phyloP scores from a whole-genome alignment of 345 rosid genomes.

The Linum tenue region DNA sequence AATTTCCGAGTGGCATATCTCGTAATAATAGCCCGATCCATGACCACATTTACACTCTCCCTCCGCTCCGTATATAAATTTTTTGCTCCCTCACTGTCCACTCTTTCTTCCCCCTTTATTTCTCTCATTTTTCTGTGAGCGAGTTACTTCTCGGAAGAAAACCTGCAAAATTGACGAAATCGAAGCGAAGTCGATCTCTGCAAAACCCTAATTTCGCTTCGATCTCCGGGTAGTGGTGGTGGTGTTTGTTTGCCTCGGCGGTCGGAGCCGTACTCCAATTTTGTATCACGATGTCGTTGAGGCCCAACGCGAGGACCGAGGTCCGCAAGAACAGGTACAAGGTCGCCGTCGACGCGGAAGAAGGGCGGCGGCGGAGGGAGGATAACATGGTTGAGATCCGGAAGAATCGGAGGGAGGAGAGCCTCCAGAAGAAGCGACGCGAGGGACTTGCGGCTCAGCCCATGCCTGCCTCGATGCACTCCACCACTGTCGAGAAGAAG shows the following conservation, averaged over 20 bases:
- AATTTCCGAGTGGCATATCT: background rate
- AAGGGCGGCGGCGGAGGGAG: constrained; percentile 26
- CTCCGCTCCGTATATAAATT: background rate
- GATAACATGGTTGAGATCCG: constrained; percentile 26
- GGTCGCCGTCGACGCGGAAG: constrained; percentile 25
- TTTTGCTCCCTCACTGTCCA: background rate
- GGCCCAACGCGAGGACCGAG: constrained; percentile 25
- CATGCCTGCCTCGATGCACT: background rate
- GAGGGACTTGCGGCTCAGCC: constrained; percentile 15
- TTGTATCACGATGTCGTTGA: constrained; percentile 17
- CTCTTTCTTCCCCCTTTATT: background rate
- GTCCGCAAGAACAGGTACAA: constrained; percentile 22
- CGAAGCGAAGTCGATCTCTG: no score
- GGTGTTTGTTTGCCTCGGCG: background rate
- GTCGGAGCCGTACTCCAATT: background rate
- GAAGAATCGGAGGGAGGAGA: constrained; percentile 20
- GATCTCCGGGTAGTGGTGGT: background rate
- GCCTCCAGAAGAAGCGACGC: constrained; percentile 23
- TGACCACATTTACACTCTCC: background rate
- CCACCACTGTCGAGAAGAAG: background rate
- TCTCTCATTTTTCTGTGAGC: background rate
- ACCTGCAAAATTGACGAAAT: no score
- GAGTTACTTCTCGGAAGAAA: no score
- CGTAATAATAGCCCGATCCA: background rate
- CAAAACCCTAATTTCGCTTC: background rate